Evolutionary conservation across 2,329 filamentous ascomycete species (phyloP), one percentile per base, ranked within the genome.

Genomic region (Paraphoma sp.): DNA sequence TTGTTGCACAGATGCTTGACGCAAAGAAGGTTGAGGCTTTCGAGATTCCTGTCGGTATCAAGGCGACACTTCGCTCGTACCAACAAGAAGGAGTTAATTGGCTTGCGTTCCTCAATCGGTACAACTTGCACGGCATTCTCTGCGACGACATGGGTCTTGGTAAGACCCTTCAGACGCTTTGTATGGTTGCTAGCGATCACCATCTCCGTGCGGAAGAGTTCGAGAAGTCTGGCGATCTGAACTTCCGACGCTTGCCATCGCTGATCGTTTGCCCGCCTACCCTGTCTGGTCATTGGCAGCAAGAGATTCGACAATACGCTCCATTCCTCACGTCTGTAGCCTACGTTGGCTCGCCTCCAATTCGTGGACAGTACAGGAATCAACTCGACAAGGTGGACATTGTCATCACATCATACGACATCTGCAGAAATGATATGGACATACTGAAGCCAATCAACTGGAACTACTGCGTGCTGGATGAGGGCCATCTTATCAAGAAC

Each of bases 101-200:
- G 95, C 86, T 99, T 49, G 89, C 96, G 54, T 99, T 99, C 80
- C 88, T 99, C 65, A 99, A 99, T 76, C 93, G 93, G 55, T 99
- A 98, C 74, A 94, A 99, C 70, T 86, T 99, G 1, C 96, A 99
- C 68, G 95, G 95, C 47, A 97, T 99, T 76, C 91, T 99, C 57
- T 99, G 95, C 74, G 95, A 99, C 71, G 95, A 99, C 76, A 99
- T 99, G 95, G 95, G 95, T 71, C 89, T 99, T 29, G 95, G 95
- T 48, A 99, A 99, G 81, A 99, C 95, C 1, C 81, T 99, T 10
- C 95, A 99, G 76, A 99, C 96, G 0, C 86, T 99, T 18, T 99
- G 95, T 77, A 99, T 99, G 70, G 93, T 99, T 43, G 94, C 95
- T 9, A 98, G 93, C 78, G 95, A 99, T 74, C 95, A 99, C 73